Percentiles rank a stretch among this genome's conserved stretches.
Conservation (phyloP, 164 flowering plant species). For the Tetrastigma voinierianum region DNA sequence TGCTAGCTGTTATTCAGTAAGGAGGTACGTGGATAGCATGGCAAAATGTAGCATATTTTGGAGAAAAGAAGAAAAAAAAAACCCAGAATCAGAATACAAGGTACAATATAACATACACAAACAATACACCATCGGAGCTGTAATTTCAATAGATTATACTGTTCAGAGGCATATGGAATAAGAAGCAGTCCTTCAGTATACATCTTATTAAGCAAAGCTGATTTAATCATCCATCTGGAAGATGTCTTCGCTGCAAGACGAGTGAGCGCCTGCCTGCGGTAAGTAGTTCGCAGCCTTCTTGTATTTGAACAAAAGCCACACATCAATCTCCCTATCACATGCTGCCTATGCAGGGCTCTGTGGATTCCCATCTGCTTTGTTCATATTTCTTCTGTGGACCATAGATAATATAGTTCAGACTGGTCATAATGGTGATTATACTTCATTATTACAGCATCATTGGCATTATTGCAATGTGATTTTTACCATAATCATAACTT, state of each 20-base stretch:
- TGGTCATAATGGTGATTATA: too few relatives aligned
- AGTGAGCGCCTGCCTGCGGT: constrained; percentile 71
- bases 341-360: constrained; percentile 69
- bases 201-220: not conserved
- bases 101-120: too few relatives aligned
- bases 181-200: not conserved
- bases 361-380: constrained; percentile 73
- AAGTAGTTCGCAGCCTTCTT: constrained; percentile 63
- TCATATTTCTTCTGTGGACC: constrained; percentile 65
- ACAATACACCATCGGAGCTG: not conserved
- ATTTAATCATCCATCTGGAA: constrained; percentile 27
- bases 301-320: constrained; percentile 63
- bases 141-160: not conserved
- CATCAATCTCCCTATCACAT: constrained; percentile 67
- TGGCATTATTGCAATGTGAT: too few relatives aligned
- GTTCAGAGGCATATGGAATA: not conserved
- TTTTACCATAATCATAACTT: too few relatives aligned
- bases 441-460: too few relatives aligned
- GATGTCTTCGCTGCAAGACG: constrained; percentile 78
- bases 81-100: too few relatives aligned
- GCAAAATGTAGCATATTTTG: too few relatives aligned
- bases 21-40: too few relatives aligned
- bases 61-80: too few relatives aligned
- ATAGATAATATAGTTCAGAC: not conserved
- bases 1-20: too few relatives aligned